A percentile compares a stretch with the other conserved stretches of the same genome.
phyloP scores from a whole-genome alignment of 106 monocot species.

The Dactylorhiza incarnata region DNA sequence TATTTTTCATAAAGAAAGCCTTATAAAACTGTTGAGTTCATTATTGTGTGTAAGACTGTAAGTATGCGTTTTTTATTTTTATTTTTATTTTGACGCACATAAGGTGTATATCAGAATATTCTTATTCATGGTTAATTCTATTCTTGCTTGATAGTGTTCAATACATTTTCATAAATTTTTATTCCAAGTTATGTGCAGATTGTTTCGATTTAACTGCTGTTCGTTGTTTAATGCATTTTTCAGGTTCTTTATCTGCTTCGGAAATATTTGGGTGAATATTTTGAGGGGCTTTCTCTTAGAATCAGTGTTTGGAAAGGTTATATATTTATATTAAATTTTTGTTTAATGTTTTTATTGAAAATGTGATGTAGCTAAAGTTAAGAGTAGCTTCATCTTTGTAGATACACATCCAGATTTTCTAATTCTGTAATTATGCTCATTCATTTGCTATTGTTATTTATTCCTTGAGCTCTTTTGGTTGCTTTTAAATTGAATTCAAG shows the following conservation, averaged over 20 bases:
- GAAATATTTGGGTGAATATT: conserved; percentile 94
- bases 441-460: background rate
- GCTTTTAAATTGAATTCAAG: background rate
- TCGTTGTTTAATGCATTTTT: background rate
- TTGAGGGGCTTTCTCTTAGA: conserved; percentile 91
- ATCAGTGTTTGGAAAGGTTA: conserved; percentile 99
- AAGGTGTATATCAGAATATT: background rate
- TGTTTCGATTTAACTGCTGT: background rate
- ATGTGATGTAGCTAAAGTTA: background rate
- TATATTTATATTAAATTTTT: background rate
- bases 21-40: background rate
- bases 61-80: background rate
- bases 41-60: background rate
- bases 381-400: background rate
- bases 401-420: background rate
- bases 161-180: conserved; percentile 3
- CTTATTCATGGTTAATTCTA: background rate
- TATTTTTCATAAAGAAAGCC: background rate
- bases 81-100: no score
- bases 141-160: background rate
- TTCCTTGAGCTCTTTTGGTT: background rate
- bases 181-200: conserved; percentile 1
- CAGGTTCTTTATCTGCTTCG: conserved; percentile 85
- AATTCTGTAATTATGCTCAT: background rate
- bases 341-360: background rate